Percentiles rank a stretch among this genome's conserved stretches.
Evolutionary conservation across 169 alveolate species (phyloP).

Genomic region (Plasmodium adleri): DNA sequence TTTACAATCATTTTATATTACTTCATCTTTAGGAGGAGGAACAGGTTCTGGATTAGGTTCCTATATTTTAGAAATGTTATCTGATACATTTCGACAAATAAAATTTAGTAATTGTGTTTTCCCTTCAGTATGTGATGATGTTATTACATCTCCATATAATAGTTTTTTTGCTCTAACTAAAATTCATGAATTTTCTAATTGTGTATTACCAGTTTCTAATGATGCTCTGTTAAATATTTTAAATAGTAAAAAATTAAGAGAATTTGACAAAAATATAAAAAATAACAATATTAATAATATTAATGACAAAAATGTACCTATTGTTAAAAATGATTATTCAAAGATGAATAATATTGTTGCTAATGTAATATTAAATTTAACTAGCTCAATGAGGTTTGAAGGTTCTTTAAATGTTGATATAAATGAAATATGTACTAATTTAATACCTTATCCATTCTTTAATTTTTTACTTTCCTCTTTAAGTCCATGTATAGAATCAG

Average conservation of each 20-base stretch:
- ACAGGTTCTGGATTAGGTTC: conserved; percentile 99
- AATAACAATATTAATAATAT: too few relatives aligned
- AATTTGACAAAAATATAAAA: conserved; percentile 20
- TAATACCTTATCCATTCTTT: conserved; percentile 95
- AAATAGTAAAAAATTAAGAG: conserved; percentile 66
- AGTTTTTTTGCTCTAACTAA: conserved; percentile 91
- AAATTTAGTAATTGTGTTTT: conserved; percentile 91
- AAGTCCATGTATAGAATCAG: conserved; percentile 85
- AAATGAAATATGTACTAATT: conserved; percentile 96
- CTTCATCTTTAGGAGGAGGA: conserved; percentile 99
- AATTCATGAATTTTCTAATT: conserved; percentile 92
- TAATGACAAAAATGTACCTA: too few relatives aligned
- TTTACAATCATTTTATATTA: conserved; percentile 95
- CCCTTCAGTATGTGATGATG: conserved; percentile 95
- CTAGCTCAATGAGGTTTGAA: conserved; percentile 96
- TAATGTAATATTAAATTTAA: conserved; percentile 82
- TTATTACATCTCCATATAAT: conserved; percentile 94
- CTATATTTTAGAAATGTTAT: conserved; percentile 91
- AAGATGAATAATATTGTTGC: conserved; percentile 77
- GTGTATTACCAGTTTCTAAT: conserved; percentile 93
- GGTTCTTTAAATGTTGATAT: conserved; percentile 95
- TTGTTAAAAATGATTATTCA: conserved; percentile 60
- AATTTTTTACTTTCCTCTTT: conserved; percentile 91
- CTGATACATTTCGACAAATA: conserved; percentile 91
- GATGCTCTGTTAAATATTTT: conserved; percentile 83